phyloP scores from a whole-genome alignment of 257 asterid species.

The Plantago ovata region DNA sequence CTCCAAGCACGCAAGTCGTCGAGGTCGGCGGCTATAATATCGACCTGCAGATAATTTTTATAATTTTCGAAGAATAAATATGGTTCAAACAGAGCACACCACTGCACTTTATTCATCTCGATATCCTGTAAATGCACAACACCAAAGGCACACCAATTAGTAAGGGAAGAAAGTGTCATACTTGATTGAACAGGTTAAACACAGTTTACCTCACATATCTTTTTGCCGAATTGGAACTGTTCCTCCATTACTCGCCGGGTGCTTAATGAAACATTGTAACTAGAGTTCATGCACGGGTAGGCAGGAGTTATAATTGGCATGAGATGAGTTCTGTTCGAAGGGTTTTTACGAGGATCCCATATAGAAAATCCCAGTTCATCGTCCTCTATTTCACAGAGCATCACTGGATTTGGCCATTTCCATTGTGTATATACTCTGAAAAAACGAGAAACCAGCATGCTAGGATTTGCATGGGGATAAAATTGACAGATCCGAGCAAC shows the following conservation, averaged over 20 bases:
- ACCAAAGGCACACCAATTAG: conserved; percentile 14
- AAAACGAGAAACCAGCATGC: conserved; percentile 92
- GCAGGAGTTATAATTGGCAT: conserved; percentile 99
- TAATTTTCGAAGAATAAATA: conserved; percentile 83
- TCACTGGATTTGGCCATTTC: conserved; percentile 97
- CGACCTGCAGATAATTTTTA: conserved; percentile 86
- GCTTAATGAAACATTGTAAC: conserved; percentile 93
- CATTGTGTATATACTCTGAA: conserved; percentile 83
- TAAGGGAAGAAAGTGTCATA: conserved; percentile 8
- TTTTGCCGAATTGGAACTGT: conserved; percentile 74
- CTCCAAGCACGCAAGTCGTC: conserved; percentile 96
- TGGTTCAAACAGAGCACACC: conserved; percentile 80
- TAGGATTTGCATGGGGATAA: conserved; percentile 87
- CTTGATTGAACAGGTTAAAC: conserved; percentile 17
- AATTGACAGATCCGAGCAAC: conserved; percentile 96
- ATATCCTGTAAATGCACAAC: conserved; percentile 61
- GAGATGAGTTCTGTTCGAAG: conserved; percentile 74
- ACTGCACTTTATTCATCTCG: conserved; percentile 70
- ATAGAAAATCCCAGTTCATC: conserved; percentile 77
- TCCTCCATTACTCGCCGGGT: conserved; percentile 85
- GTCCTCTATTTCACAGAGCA: conserved; percentile 86
- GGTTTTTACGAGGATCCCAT: conserved; percentile 94
- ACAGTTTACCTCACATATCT: conserved; percentile 67
- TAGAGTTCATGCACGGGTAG: conserved; percentile 98
- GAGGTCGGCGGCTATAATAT: conserved; percentile 66